Percentiles rank a stretch among this genome's conserved stretches.
Evolutionary conservation across 768 basidiomycete genomes (phyloP).

Genomic region (Rickenella mellea): DNA sequence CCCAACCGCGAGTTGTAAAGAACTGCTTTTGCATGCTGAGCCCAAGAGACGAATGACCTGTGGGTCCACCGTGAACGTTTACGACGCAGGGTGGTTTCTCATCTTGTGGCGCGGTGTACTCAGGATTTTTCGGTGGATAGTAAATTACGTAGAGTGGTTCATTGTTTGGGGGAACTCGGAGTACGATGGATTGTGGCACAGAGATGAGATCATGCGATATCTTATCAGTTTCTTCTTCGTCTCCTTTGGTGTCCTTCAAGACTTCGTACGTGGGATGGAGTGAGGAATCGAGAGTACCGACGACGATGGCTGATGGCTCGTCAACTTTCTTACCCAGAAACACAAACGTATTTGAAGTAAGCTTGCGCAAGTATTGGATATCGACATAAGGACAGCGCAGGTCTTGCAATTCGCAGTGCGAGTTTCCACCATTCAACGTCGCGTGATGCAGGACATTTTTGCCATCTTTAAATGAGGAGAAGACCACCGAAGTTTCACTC

Average conservation of each 20-base stretch:
- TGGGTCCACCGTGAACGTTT: conserved; percentile 67
- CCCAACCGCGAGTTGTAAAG: conserved; percentile 64
- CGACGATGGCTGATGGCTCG: neutral
- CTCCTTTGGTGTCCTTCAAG: neutral
- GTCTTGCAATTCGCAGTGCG: too few relatives aligned
- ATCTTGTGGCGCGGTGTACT: conserved; percentile 37
- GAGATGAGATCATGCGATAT: conserved; percentile 32
- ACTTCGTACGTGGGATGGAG: neutral
- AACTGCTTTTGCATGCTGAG: conserved; percentile 49
- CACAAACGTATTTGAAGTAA: neutral
- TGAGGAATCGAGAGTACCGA: neutral
- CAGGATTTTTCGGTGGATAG: conserved; percentile 59
- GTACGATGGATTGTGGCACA: conserved; percentile 34
- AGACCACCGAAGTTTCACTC: neutral
- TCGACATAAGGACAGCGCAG: neutral
- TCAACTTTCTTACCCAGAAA: neutral
- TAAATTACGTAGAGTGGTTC: conserved; percentile 51
- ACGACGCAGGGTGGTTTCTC: conserved; percentile 65
- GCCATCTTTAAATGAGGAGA: neutral
- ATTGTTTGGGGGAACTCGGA: conserved; percentile 31
- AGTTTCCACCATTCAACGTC: too few relatives aligned
- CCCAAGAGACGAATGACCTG: conserved; percentile 32
- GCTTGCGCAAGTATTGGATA: neutral
- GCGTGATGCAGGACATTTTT: neutral
- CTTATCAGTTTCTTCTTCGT: conserved; percentile 11